These are phyloP conservation scores for Diplodia sapinea DNA, from an alignment of 2,329 filamentous ascomycete genomes.

Conservation along the genomic window DNA sequence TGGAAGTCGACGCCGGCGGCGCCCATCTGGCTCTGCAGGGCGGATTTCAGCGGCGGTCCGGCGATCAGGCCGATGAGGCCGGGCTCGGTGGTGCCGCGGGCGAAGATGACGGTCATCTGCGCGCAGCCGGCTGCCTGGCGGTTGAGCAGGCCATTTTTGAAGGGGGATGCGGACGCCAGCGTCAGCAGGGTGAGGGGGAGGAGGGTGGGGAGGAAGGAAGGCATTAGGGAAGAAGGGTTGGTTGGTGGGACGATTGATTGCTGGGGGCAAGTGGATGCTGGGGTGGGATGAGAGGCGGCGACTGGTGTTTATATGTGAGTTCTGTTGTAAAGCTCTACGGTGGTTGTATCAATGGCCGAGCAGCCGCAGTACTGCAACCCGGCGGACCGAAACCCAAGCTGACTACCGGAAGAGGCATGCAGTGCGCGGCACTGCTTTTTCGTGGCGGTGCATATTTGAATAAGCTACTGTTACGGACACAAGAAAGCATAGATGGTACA, in stretches of 20 bases:
- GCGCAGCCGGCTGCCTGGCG: slow-evolving; percentile 16
- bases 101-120: slow-evolving; percentile 60
- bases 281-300: neutral
- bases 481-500: neutral
- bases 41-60: slow-evolving; percentile 59
- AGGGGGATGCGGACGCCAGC: neutral
- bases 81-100: slow-evolving; percentile 60
- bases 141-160: neutral
- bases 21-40: slow-evolving; percentile 52
- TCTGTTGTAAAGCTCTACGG: neutral
- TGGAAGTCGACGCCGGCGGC: slow-evolving; percentile 56
- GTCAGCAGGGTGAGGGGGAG: neutral
- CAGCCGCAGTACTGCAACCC: no score
- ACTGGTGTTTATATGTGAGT: neutral
- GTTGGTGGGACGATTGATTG: no score
- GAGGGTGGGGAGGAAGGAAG: neutral
- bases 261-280: no score
- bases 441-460: slow-evolving; percentile 6
- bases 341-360: neutral
- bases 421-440: neutral
- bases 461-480: neutral
- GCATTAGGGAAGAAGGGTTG: neutral
- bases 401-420: neutral
- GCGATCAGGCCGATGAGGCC: slow-evolving; percentile 59
- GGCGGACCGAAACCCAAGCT: neutral